A percentile compares a stretch with the other conserved stretches of the same genome.
phyloP scores from a whole-genome alignment of 2,329 filamentous ascomycete genomes.

The Verticillium klebahnii region DNA sequence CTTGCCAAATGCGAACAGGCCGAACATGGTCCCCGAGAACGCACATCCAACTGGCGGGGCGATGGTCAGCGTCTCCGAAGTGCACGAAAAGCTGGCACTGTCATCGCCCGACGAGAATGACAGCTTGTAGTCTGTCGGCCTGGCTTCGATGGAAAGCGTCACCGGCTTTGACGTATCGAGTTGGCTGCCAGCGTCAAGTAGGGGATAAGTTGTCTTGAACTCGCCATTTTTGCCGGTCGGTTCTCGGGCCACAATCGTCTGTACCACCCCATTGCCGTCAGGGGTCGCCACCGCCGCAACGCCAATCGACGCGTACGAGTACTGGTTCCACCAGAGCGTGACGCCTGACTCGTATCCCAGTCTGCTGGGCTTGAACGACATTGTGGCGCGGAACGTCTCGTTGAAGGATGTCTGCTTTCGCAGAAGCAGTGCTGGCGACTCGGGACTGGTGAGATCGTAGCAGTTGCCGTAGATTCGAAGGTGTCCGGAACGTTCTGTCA shows the following conservation, averaged over 20 bases:
- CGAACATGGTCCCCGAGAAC: conserved; percentile 25
- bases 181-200: not conserved
- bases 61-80: conserved; percentile 17
- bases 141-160: conserved; percentile 12
- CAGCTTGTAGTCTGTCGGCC: conserved; percentile 15
- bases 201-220: conserved; percentile 8
- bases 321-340: conserved; percentile 50
- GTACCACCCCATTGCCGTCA: conserved; percentile 4
- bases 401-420: conserved; percentile 45
- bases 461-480: conserved; percentile 47
- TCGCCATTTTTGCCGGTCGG: conserved; percentile 16
- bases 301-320: conserved; percentile 27
- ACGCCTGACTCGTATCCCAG: conserved; percentile 45
- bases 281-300: conserved; percentile 16
- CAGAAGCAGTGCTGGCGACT: conserved; percentile 46
- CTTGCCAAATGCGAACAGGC: conserved; percentile 22
- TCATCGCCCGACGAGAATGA: conserved; percentile 5
- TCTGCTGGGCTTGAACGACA: conserved; percentile 40
- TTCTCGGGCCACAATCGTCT: conserved; percentile 12
- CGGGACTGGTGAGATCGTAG: conserved; percentile 44
- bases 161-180: conserved; percentile 4
- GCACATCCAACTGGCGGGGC: conserved; percentile 23
- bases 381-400: conserved; percentile 34
- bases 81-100: conserved; percentile 3
- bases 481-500: conserved; percentile 35